Evolutionary conservation across 441 rosid species (phyloP), one percentile per base, ranked within the genome.

Genomic region (Adansonia madagascariensis): DNA sequence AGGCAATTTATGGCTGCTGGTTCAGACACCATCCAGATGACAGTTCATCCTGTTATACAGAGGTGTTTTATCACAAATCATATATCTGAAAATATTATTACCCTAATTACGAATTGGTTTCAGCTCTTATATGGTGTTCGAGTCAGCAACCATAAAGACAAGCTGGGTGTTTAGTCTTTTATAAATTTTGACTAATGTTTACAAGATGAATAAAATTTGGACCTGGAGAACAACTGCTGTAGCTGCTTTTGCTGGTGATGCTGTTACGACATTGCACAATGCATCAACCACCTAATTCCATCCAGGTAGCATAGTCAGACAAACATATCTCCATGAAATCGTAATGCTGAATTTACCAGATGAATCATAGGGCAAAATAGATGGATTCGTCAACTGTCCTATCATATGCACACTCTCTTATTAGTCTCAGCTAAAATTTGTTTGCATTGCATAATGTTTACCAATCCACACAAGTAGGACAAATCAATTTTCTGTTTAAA

Each of bases 201-300:
- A 79, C 63, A 79, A 77, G 65, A 61, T 66, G 73, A 86, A 85
- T 85, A 86, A 87, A 86, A 52, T 79, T 74, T 82, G 56, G 78
- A 96, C 99, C 99, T 96, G 98, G 88, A 96, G 98, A 75, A 96
- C 94, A 81, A 96, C 85, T 22, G 99, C 99, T 50, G 99, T 88
- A 14, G 98, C 93, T 64, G 98, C 99, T 80, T 92, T 96, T 64
- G 97, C 81, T 71, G 99, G 98, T 2, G 98, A 88, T 61, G 98
- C 92, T 63, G 94, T 88, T 75, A 96, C 99, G 4, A 96, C 99
- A 75, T 96, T 92, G 92, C 99, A 94, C 68, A 96, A 83, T n/a
- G 99, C 99, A 75, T 94, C 98, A 71, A 94, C 97, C 68, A 96
- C 99, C 99, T 96, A 81, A 50, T 76, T 47, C 65, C 70, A 85